These are phyloP conservation scores for Tympanopsis confertula DNA, from an alignment of 2,329 filamentous ascomycete genomes.

Conservation along the genomic window DNA sequence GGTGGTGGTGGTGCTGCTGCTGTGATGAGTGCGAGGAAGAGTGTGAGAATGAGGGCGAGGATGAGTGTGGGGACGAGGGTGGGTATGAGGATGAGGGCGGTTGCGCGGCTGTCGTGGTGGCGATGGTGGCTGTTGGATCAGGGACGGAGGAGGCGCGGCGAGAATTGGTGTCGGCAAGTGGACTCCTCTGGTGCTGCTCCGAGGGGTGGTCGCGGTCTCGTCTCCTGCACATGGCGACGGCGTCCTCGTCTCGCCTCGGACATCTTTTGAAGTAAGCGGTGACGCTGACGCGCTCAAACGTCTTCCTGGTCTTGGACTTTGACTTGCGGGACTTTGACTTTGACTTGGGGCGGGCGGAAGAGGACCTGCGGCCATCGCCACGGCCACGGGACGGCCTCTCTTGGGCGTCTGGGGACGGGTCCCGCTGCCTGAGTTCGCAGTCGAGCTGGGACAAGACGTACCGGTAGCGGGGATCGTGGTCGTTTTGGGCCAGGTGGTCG, in stretches of 20 bases:
- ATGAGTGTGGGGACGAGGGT: no score
- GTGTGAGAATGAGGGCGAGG: no score
- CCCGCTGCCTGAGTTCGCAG: constrained; percentile 18
- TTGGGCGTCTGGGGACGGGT: constrained; percentile 5
- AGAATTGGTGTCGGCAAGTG: constrained; percentile 3
- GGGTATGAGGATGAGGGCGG: no score
- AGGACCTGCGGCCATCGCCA: neutral
- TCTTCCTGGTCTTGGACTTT: constrained; percentile 12
- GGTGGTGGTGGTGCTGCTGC: neutral
- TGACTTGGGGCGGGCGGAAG: constrained; percentile 3
- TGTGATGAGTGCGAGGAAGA: no score
- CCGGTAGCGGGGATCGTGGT: constrained; percentile 24
- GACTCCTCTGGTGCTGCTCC: constrained; percentile 2
- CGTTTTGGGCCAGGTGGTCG: constrained; percentile 16
- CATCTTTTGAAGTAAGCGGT: constrained; percentile 32
- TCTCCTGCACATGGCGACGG: constrained; percentile 12
- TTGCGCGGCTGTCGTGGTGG: no score
- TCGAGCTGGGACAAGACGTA: constrained; percentile 32
- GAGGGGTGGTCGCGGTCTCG: constrained; percentile 2
- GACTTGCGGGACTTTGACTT: constrained; percentile 6
- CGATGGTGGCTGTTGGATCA: no score
- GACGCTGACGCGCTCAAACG: constrained; percentile 25
- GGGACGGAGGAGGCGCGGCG: constrained; percentile 3
- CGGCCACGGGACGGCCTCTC: constrained; percentile 5
- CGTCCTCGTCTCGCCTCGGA: constrained; percentile 18